Conservation (phyloP, 805 yeast genomes). For the Yamadazyma philogaea region DNA sequence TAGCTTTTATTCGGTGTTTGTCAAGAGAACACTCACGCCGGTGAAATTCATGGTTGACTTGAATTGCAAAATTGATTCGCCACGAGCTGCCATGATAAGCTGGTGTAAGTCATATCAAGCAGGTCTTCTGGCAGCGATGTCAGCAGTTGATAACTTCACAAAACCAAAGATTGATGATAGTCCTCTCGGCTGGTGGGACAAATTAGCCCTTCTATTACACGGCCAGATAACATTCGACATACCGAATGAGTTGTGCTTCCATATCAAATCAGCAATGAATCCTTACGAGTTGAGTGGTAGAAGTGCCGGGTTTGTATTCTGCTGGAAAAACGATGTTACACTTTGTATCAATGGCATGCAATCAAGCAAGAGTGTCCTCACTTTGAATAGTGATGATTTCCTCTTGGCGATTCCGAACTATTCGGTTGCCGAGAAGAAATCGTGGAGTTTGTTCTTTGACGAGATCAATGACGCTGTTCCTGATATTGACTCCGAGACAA, state of each 20-base stretch:
- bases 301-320: slow-evolving; percentile 61
- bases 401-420: slow-evolving; percentile 55
- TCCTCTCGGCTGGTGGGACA: slow-evolving; percentile 51
- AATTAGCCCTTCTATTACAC: slow-evolving; percentile 52
- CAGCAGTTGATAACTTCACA: slow-evolving; percentile 43
- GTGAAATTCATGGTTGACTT: slow-evolving; percentile 55
- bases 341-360: slow-evolving; percentile 50
- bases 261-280: slow-evolving; percentile 56
- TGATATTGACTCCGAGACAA: slow-evolving; percentile 26
- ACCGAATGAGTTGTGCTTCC: slow-evolving; percentile 53
- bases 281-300: slow-evolving; percentile 59
- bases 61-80: slow-evolving; percentile 43
- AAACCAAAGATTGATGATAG: slow-evolving; percentile 44
- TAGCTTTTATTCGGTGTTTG: slow-evolving; percentile 54
- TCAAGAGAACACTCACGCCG: slow-evolving; percentile 62
- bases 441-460: slow-evolving; percentile 38
- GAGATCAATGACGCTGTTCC: slow-evolving; percentile 19
- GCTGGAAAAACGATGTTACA: slow-evolving; percentile 57
- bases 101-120: slow-evolving; percentile 68
- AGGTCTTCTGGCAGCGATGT: slow-evolving; percentile 49
- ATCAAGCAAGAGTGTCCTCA: slow-evolving; percentile 48
- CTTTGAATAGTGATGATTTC: slow-evolving; percentile 55
- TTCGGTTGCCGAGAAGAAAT: slow-evolving; percentile 29
- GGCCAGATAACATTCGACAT: slow-evolving; percentile 50
- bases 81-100: slow-evolving; percentile 48